Evolutionary conservation across 208 protist species (phyloP).

Genomic region (Tritrichomonas foetus): DNA sequence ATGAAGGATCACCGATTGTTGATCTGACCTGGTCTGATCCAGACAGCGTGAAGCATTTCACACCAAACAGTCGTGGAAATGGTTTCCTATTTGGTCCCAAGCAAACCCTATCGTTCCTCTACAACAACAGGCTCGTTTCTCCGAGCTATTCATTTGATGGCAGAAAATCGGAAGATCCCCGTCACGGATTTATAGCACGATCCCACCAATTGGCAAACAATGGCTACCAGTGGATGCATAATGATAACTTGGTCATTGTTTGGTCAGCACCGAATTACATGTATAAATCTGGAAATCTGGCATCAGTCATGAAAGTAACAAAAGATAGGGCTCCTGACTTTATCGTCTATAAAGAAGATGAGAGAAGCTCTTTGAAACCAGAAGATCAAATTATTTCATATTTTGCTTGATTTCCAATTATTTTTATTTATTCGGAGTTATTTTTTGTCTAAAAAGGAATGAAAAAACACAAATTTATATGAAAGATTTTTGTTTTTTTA

Average conservation of each 20-base stretch:
- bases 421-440: no score
- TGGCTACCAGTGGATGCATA: neutral
- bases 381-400: neutral
- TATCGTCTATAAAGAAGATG: neutral
- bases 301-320: neutral
- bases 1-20: constrained; percentile 62
- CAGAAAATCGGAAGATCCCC: neutral
- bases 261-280: neutral
- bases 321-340: neutral
- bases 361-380: neutral
- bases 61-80: constrained; percentile 69
- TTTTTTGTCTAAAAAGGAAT: no score
- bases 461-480: no score
- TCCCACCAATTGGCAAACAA: neutral
- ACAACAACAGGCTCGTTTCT: neutral
- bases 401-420: neutral
- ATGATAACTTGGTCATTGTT: neutral
- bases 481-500: no score
- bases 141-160: no score
- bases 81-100: constrained; percentile 74
- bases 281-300: neutral
- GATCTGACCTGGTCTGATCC: constrained; percentile 81
- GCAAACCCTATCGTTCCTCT: neutral
- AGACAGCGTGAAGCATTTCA: constrained; percentile 70
- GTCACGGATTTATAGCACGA: neutral